A percentile compares a stretch with the other conserved stretches of the same genome.
phyloP scores from a whole-genome alignment of 306 rosid species.

The Glycine soja region DNA sequence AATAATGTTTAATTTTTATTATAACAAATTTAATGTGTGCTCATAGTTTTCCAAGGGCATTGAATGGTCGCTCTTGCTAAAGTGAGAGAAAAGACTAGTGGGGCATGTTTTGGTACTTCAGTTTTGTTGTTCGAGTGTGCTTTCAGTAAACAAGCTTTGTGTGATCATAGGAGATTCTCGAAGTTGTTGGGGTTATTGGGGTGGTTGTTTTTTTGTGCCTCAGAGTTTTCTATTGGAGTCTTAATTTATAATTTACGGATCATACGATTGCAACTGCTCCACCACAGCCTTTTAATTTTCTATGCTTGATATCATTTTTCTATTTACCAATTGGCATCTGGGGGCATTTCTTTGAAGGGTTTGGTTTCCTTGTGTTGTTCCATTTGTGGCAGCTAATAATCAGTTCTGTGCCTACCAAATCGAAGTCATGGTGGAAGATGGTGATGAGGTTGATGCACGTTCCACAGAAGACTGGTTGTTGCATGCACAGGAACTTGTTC shows the following conservation, averaged over 20 bases:
- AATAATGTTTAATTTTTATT: constrained; percentile 2
- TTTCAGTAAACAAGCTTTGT: constrained; percentile 63
- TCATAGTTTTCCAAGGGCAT: constrained; percentile 45
- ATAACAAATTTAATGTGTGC: constrained; percentile 1
- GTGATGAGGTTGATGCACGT: constrained; percentile 46
- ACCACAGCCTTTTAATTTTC: constrained; percentile 55
- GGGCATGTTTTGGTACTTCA: constrained; percentile 66
- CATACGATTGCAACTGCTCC: constrained; percentile 78
- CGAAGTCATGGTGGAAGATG: constrained; percentile 76
- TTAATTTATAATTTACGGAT: constrained; percentile 56
- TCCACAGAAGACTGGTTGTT: constrained; percentile 80
- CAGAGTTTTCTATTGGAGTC: constrained; percentile 48
- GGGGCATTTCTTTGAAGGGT: constrained; percentile 45
- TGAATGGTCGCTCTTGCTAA: constrained; percentile 53
- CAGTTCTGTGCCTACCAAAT: constrained; percentile 42
- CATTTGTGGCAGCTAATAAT: constrained; percentile 44
- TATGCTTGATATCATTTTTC: constrained; percentile 40
- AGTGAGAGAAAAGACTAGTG: constrained; percentile 58
- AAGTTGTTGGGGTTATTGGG: constrained; percentile 65
- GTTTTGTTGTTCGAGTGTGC: constrained; percentile 64
- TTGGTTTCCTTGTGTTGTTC: constrained; percentile 44
- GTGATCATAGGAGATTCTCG: constrained; percentile 72
- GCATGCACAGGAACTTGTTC: constrained; percentile 73
- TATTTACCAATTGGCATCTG: constrained; percentile 44
- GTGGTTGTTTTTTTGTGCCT: constrained; percentile 51